Evolutionary conservation across 139 green algal genomes (phyloP).

Genomic region (Chlorella ohadii): DNA sequence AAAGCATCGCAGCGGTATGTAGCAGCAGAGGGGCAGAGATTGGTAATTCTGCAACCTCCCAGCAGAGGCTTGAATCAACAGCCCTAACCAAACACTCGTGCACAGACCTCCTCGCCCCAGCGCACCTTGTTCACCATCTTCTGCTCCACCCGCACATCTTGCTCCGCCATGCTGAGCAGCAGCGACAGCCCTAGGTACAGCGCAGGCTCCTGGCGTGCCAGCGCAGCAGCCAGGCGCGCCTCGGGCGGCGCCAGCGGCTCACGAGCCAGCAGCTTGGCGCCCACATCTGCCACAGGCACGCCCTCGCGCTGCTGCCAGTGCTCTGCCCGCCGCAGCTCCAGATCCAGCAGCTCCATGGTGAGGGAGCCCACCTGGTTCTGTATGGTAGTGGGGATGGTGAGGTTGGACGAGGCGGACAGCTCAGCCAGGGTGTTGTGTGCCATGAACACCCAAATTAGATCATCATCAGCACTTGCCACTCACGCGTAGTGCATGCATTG

Average conservation of each 20-base stretch:
- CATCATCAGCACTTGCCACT: too few species aligned
- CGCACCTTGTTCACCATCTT: conserved; percentile 91
- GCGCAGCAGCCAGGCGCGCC: conserved; percentile 64
- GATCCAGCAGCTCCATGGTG: conserved; percentile 82
- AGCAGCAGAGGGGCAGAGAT: too few species aligned
- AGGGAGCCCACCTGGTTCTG: conserved; percentile 75
- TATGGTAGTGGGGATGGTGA: too few species aligned
- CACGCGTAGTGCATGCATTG: too few species aligned
- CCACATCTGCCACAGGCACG: conserved; percentile 22
- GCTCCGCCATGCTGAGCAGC: conserved; percentile 89
- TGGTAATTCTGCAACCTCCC: too few species aligned
- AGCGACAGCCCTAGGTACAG: conserved; percentile 81
- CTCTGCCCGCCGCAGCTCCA: conserved; percentile 81
- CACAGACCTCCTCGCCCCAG: too few species aligned
- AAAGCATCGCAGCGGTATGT: too few species aligned
- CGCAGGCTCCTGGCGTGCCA: conserved; percentile 81
- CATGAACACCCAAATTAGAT: too few species aligned
- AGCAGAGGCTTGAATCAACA: too few species aligned
- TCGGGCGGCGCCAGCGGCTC: conserved; percentile 42
- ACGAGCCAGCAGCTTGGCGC: conserved; percentile 12
- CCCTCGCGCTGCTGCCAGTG: conserved; percentile 58
- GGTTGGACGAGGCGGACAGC: too few species aligned
- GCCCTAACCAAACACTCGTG: too few species aligned
- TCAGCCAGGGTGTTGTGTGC: too few species aligned
- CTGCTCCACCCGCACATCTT: conserved; percentile 73